A percentile compares a stretch with the other conserved stretches of the same genome.
Conservation (phyloP, 495 filamentous ascomycete species). For the Xylaria telfairii region DNA sequence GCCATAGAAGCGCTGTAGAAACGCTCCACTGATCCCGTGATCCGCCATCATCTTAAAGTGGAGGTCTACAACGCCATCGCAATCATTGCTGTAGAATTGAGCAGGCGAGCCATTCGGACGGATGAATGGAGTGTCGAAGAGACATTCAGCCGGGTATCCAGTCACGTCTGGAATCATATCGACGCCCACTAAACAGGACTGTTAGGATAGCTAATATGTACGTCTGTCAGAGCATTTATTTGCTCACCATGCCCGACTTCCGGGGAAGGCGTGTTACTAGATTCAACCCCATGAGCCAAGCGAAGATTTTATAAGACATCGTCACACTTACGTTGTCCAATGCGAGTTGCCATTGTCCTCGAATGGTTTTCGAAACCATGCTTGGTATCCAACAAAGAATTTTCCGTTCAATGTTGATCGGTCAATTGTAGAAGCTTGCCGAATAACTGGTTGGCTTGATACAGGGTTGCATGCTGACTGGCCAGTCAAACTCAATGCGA, state of each 20-base stretch:
- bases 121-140: slow-evolving; percentile 40
- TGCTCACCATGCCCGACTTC: slow-evolving; percentile 34
- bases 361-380: slow-evolving; percentile 40
- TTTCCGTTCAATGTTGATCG: slow-evolving; percentile 38
- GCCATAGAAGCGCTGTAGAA: slow-evolving; percentile 41
- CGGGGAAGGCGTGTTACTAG: slow-evolving; percentile 32
- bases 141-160: slow-evolving; percentile 40
- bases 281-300: not conserved
- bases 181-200: slow-evolving; percentile 30
- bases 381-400: slow-evolving; percentile 42
- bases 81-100: slow-evolving; percentile 42
- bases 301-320: not conserved
- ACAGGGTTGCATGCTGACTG: slow-evolving; percentile 3
- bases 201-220: not conserved
- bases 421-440: slow-evolving; percentile 33
- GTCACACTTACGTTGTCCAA: slow-evolving; percentile 36
- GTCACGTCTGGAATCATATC: slow-evolving; percentile 42
- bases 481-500: slow-evolving; percentile 11
- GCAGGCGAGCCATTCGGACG: slow-evolving; percentile 29
- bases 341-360: slow-evolving; percentile 40
- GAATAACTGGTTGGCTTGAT: not conserved
- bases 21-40: slow-evolving; percentile 40
- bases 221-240: not conserved
- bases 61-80: slow-evolving; percentile 41
- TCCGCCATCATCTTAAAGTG: slow-evolving; percentile 44